Evolutionary conservation across 768 basidiomycete genomes (phyloP), one percentile per base, ranked within the genome.

Genomic region (Rhodotorula kratochvilovae): DNA sequence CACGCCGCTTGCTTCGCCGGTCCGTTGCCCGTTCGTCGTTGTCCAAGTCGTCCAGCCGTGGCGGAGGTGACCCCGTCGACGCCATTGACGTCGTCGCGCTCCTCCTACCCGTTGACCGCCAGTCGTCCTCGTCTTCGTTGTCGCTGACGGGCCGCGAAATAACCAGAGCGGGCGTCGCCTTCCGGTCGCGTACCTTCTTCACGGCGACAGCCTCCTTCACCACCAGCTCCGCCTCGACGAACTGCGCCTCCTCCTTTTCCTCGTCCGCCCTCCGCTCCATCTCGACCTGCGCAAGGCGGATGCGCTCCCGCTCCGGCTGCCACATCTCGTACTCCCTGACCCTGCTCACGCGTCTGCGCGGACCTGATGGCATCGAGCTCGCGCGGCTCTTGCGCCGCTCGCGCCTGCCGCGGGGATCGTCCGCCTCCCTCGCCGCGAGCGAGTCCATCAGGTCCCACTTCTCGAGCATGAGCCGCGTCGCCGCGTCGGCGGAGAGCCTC

Each of bases 261-360:
- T 66, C 60, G 19, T 71, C 70, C 33, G 55, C 8, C 25, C 48
- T 27, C 4, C 39, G 53, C 46, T 71, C 70, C 70, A 66, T 71
- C 60, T 71, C 70, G 36, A 71, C 70, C 64, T 71, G 70, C 42
- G 70, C 70, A 2, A 57, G 21, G 4, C 70, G 42, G 39, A 71
- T 71, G 31, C 54, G 23, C 33, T 71, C 70, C 45, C 23, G 46
- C 45, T 71, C 64, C 0, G 45, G 35, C 16, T 42, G 25, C 70
- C 70, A 71, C 42, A 57, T 21, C 48, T 71, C 70, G 46, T 56
- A 71, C 46, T 66, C 64, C 31, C 48, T 31, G 21, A 71, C 64
- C 12, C 67, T 8, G 54, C 67, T 68, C 45, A 56, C 31, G 27
- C 45, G 50, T 31, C 67, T 48, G 1, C 36, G n/a, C 31, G 61